A percentile compares a stretch with the other conserved stretches of the same genome.
Conservation (phyloP, 306 rosid species). For the Rubus idaeus region DNA sequence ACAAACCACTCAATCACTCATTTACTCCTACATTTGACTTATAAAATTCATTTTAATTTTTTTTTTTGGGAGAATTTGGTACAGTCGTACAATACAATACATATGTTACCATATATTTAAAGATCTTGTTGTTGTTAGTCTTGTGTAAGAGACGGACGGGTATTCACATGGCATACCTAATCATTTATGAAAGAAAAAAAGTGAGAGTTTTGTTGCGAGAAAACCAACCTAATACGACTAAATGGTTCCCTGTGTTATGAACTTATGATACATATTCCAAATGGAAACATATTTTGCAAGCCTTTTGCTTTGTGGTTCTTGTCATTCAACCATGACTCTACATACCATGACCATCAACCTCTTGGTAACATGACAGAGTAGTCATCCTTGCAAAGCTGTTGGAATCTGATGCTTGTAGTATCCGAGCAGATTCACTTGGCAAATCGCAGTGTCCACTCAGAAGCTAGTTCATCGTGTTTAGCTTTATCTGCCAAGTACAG, state of each 20-base stretch:
- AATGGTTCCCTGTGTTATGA: neutral
- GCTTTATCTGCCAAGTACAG: constrained; percentile 69
- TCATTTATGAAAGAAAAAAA: neutral
- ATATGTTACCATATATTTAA: too few species aligned
- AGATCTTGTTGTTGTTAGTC: neutral
- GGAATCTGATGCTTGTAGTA: neutral
- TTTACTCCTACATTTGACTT: too few species aligned
- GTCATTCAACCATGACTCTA: neutral
- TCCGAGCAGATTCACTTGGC: constrained; percentile 50
- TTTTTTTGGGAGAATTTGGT: neutral
- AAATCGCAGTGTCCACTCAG: constrained; percentile 83
- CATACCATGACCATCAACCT: neutral
- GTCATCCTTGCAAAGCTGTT: constrained; percentile 1
- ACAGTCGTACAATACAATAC: too few species aligned
- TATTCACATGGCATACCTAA: neutral
- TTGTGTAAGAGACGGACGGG: neutral
- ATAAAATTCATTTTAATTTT: neutral
- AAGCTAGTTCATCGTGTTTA: constrained; percentile 74
- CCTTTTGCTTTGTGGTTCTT: neutral
- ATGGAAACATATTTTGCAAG: constrained; percentile 3
- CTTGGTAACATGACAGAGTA: neutral
- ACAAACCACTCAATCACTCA: neutral
- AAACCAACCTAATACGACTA: neutral
- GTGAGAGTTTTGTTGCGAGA: neutral
- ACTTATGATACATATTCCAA: neutral